Conservation (phyloP, 2,329 filamentous ascomycete species). For the Colletotrichum sp. region DNA sequence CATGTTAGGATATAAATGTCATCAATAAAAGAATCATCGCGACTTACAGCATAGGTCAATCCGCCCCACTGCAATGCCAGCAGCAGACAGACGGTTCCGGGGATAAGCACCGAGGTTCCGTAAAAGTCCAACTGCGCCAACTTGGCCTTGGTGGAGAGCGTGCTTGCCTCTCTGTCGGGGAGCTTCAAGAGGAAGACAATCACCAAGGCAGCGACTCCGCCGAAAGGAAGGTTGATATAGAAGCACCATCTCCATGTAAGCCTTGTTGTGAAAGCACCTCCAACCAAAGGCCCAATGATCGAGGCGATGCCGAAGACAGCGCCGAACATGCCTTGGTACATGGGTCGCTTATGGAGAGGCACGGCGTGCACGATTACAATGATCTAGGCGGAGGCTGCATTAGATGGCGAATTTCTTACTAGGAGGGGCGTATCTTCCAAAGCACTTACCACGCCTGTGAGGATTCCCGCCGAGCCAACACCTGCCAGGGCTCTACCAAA, state of each 20-base stretch:
- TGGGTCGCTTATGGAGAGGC: conserved; percentile 42
- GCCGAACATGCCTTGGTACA: conserved; percentile 33
- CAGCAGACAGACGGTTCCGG: conserved; percentile 44
- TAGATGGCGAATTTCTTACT: not conserved
- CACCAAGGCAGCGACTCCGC: conserved; percentile 30
- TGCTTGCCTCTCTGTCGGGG: conserved; percentile 9
- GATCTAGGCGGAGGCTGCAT: conserved; percentile 39
- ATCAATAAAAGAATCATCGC: no score
- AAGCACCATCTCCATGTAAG: conserved; percentile 41
- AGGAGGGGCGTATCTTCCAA: not conserved
- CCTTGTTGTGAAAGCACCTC: conserved; percentile 29
- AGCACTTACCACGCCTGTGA: conserved; percentile 27
- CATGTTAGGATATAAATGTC: not conserved
- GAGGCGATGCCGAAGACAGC: conserved; percentile 46
- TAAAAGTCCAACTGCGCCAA: conserved; percentile 29
- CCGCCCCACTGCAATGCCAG: conserved; percentile 54
- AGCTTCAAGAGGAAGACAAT: conserved; percentile 26
- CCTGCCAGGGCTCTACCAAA: conserved; percentile 40
- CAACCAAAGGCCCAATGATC: conserved; percentile 28
- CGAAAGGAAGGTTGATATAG: conserved; percentile 37
- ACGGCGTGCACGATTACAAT: conserved; percentile 32
- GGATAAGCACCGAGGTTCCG: conserved; percentile 11
- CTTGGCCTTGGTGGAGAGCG: conserved; percentile 24
- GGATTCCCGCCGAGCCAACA: conserved; percentile 37
- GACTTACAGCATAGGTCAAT: conserved; percentile 27